Conservation (phyloP, 345 rosid species). For the Rhodomyrtus tomentosa region DNA sequence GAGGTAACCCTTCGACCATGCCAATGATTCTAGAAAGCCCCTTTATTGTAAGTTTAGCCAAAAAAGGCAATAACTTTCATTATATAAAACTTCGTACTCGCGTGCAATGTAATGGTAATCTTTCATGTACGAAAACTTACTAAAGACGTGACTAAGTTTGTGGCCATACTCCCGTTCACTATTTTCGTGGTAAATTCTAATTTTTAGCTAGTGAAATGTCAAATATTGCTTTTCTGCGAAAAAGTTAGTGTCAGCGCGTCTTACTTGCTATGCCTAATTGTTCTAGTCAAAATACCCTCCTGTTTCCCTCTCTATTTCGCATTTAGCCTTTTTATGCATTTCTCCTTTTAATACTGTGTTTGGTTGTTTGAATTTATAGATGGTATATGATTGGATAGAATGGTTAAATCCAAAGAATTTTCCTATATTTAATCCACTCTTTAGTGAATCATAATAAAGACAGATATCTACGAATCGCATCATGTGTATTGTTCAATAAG, state of each 20-base stretch:
- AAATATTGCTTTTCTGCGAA: neutral
- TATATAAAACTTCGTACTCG: neutral
- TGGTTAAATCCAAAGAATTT: accelerated
- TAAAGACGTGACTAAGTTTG: neutral
- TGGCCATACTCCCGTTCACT: neutral
- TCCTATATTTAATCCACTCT: neutral
- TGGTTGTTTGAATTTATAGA: neutral
- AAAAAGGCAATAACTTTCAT: neutral
- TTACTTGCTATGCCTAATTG: neutral
- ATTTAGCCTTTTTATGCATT: too few species aligned
- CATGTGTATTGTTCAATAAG: neutral
- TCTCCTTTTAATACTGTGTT: neutral
- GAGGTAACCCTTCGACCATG: too few species aligned
- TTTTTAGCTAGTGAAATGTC: neutral
- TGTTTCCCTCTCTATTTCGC: neutral
- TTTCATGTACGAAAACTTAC: neutral
- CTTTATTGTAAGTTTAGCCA: neutral
- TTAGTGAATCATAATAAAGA: neutral
- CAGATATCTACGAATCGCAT: too few species aligned
- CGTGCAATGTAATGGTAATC: neutral
- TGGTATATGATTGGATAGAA: accelerated
- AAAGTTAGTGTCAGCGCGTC: neutral
- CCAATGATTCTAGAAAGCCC: too few species aligned
- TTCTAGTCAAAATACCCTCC: neutral
- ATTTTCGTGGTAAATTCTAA: neutral